Evolutionary conservation across 495 filamentous ascomycete species (phyloP).

Genomic region (Annulohypoxylon nitens): DNA sequence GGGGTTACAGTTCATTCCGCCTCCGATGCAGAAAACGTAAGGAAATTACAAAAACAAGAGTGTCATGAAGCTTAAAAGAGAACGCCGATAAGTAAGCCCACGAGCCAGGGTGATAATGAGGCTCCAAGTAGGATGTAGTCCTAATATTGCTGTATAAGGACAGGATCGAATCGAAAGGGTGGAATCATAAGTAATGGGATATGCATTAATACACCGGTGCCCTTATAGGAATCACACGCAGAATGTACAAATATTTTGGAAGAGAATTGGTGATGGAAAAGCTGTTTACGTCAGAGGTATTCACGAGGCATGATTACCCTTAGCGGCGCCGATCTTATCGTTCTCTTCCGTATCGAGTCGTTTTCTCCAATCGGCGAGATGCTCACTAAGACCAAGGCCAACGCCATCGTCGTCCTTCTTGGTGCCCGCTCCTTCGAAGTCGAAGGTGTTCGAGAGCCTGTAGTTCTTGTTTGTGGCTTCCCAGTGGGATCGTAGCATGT

Average conservation of each 20-base stretch:
- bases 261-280: neutral
- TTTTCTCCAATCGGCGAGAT: slow-evolving; percentile 80
- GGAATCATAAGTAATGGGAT: slow-evolving; percentile 19
- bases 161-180: slow-evolving; percentile 29
- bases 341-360: slow-evolving; percentile 74
- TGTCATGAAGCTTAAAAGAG: slow-evolving; percentile 20
- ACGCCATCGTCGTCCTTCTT: slow-evolving; percentile 64
- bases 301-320: slow-evolving; percentile 41
- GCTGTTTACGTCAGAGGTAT: neutral
- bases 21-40: slow-evolving; percentile 33
- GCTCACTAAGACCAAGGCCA: slow-evolving; percentile 70
- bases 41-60: slow-evolving; percentile 6
- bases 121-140: slow-evolving; percentile 8
- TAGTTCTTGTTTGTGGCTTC: slow-evolving; percentile 96
- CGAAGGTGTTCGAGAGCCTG: slow-evolving; percentile 85
- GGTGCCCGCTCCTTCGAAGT: slow-evolving; percentile 75
- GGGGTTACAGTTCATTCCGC: slow-evolving; percentile 41
- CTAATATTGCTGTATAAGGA: slow-evolving; percentile 23
- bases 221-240: slow-evolving; percentile 21
- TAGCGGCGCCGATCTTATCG: slow-evolving; percentile 23
- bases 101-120: slow-evolving; percentile 27
- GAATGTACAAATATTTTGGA: slow-evolving; percentile 26
- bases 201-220: slow-evolving; percentile 22
- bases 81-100: slow-evolving; percentile 13
- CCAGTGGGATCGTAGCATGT: slow-evolving; percentile 90